A percentile compares a stretch with the other conserved stretches of the same genome.
Conservation (phyloP, 352 stramenopile genomes). For the Pseudoperonospora humuli region DNA sequence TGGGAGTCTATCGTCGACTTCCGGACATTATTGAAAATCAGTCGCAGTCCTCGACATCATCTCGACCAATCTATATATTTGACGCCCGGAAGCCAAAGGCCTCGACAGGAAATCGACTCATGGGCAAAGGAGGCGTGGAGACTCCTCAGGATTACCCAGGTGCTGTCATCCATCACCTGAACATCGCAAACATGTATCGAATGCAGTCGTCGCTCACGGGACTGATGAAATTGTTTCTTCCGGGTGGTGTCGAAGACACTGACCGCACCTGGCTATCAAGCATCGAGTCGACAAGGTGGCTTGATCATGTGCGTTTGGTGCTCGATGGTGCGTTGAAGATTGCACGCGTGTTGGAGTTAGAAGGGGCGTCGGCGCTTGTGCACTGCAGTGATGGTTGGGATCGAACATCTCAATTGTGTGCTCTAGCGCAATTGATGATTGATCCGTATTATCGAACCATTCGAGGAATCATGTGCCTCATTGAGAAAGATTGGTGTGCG, state of each 20-base stretch:
- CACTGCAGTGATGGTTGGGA: constrained; percentile 88
- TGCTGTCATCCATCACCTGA: constrained; percentile 73
- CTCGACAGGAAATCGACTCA: constrained; percentile 84
- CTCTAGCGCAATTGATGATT: constrained; percentile 81
- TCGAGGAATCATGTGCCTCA: constrained; percentile 62
- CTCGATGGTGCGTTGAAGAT: constrained; percentile 79
- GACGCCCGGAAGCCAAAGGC: constrained; percentile 86
- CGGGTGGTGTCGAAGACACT: constrained; percentile 50
- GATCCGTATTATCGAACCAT: constrained; percentile 86
- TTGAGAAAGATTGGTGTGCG: constrained; percentile 84
- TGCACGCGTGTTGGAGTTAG: constrained; percentile 75
- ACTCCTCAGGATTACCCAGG: constrained; percentile 73
- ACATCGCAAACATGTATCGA: constrained; percentile 92
- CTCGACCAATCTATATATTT: constrained; percentile 83
- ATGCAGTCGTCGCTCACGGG: constrained; percentile 79
- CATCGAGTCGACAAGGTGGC: constrained; percentile 73
- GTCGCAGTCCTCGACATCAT: constrained; percentile 49
- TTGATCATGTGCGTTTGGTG: constrained; percentile 79
- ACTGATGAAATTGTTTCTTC: constrained; percentile 64
- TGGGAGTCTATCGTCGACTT: constrained; percentile 67
- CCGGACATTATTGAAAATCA: constrained; percentile 78
- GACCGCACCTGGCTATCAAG: constrained; percentile 64
- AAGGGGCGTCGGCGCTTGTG: constrained; percentile 74
- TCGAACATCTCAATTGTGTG: constrained; percentile 69
- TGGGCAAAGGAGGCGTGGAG: constrained; percentile 89